Percentiles rank a stretch among this genome's conserved stretches.
Conservation (phyloP, 352 stramenopile genomes). For the Pseudoperonospora humuli region DNA sequence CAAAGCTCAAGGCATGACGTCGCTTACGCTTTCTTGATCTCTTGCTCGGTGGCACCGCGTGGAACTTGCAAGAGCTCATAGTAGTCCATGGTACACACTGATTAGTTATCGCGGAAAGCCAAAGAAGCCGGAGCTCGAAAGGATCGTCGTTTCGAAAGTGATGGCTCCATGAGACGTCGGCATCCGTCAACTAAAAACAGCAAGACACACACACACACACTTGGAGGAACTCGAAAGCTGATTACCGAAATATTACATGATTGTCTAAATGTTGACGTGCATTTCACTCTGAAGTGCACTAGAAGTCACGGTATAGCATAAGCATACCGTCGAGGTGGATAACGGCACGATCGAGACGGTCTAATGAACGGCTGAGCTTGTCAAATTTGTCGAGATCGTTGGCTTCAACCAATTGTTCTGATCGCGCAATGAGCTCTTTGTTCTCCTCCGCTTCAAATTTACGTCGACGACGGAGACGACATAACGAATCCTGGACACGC, state of each 20-base stretch:
- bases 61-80: conserved; percentile 88
- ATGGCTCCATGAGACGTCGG: no score
- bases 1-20: no score
- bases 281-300: conserved; percentile 15
- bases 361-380: conserved; percentile 74
- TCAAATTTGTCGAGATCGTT: conserved; percentile 85
- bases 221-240: no score
- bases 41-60: conserved; percentile 63
- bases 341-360: conserved; percentile 74
- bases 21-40: conserved; percentile 91
- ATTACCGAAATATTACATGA: not conserved
- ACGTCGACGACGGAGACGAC: conserved; percentile 54
- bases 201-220: no score
- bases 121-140: no score
- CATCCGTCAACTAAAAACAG: no score
- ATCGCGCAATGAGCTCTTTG: conserved; percentile 85
- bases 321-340: conserved; percentile 84
- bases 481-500: conserved; percentile 64
- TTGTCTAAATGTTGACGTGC: conserved; percentile 7
- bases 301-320: conserved; percentile 87
- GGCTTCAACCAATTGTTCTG: conserved; percentile 77
- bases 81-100: conserved; percentile 60
- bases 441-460: conserved; percentile 77
- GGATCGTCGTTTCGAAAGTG: no score
- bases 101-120: no score